Evolutionary conservation across 2,329 filamentous ascomycete genomes (phyloP), one percentile per base, ranked within the genome.

Genomic region (Helotiales sp.): DNA sequence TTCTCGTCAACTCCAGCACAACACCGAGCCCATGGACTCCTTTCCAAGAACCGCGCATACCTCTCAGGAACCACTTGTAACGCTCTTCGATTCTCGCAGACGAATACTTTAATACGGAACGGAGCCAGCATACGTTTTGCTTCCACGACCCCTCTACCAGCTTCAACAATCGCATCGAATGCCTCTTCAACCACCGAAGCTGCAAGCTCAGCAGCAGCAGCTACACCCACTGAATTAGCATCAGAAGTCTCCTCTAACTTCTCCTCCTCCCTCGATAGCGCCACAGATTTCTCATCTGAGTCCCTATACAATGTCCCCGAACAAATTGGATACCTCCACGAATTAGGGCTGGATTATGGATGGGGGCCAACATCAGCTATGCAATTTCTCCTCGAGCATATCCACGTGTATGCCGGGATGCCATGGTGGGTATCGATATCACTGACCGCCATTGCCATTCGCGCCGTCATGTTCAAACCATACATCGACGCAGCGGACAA

Each of bases 261-360:
- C 40, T 55, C 57, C 32, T 63, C 71, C 15, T 70, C 72, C 43
- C 67, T 76, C 22, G 69, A 75, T 40, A 61, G 64, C 32, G 63
- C 61, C 6, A 69, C 70, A 20, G 74, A 75, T 11, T 60, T 74
- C 30, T 57, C 65, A 15, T 55, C 64, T 11, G 69, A 72, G 43
- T 63, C 70, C 5, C 65, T 75, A 3, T 60, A 66, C 30, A 59
- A 74, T 43, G 68, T 73, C 4, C 75, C 75, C 10, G 91, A 95
- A 75, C 84, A 88, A 60, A 87, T 97, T 66, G 96, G 96, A 69
- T 97, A 94, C 76, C 83, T 99, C 66, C 87, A 92, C 73, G 85
- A 88, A 6, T 83, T 98, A 11, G 96, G 96, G 3, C 82, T 99
- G 24, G 92, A 98, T 74, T 98, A 91, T 75, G 93, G 95, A 76